phyloP scores from a whole-genome alignment of 2,329 filamentous ascomycete genomes.

The Penicillium sp. region DNA sequence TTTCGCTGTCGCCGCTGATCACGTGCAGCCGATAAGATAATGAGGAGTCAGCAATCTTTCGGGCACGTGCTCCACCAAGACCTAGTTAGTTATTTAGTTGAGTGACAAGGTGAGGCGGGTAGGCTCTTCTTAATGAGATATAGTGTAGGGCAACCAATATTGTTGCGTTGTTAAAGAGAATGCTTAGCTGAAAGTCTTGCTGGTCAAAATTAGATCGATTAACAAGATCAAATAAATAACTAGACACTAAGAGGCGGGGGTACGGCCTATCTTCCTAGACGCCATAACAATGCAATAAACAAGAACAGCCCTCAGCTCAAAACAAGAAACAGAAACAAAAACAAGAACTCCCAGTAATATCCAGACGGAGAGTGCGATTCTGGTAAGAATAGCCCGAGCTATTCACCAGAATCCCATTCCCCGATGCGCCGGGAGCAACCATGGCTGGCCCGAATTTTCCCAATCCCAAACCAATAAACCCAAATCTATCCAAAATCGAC shows the following conservation, averaged over 20 bases:
- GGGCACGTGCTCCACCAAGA: neutral
- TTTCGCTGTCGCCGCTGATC: slow-evolving; percentile 13
- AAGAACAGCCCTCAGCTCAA: slow-evolving; percentile 21
- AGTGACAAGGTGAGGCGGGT: no score
- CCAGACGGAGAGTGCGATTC: slow-evolving; percentile 1
- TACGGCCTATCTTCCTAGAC: slow-evolving; percentile 18
- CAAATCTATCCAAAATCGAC: slow-evolving; percentile 26
- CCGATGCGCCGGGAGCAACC: slow-evolving; percentile 3
- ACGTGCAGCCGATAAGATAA: slow-evolving; percentile 14
- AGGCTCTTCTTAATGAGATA: no score
- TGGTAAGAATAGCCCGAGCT: neutral
- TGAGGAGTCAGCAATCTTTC: neutral
- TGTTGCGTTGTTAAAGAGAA: neutral
- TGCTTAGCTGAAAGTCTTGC: neutral
- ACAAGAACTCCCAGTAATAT: slow-evolving; percentile 14
- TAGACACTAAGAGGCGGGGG: slow-evolving; percentile 5
- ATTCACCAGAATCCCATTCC: neutral
- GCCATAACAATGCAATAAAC: slow-evolving; percentile 29
- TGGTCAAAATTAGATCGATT: slow-evolving; percentile 1
- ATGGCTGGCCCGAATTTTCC: slow-evolving; percentile 7
- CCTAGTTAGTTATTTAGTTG: neutral
- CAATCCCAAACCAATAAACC: slow-evolving; percentile 14
- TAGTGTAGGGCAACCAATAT: no score
- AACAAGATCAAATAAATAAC: slow-evolving; percentile 3
- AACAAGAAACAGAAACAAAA: slow-evolving; percentile 5